These are phyloP conservation scores for Cladosporium sp. DNA, from an alignment of 2,329 filamentous ascomycete species.

Conservation along the genomic window DNA sequence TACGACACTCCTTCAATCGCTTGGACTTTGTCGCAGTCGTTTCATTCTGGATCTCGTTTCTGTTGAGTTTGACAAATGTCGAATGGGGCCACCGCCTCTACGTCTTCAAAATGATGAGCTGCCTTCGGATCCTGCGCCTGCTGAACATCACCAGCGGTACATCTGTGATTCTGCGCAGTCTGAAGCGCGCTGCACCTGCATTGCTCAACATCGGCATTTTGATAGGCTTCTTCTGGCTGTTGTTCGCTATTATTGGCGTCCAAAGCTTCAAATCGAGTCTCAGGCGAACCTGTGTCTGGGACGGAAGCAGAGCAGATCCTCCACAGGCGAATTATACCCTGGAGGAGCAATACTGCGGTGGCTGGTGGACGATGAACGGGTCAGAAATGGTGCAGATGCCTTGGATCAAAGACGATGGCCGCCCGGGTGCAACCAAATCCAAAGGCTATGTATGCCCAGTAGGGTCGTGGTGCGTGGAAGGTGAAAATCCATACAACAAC, in stretches of 20 bases:
- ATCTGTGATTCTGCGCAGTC: conserved; percentile 87
- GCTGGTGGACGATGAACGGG: conserved; percentile 64
- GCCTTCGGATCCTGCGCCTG: conserved; percentile 87
- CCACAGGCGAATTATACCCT: conserved; percentile 56
- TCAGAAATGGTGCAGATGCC: conserved; percentile 54
- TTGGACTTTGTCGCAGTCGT: conserved; percentile 92
- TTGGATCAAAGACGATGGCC: conserved; percentile 66
- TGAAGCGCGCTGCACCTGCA: conserved; percentile 92
- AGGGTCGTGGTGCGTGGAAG: conserved; percentile 80
- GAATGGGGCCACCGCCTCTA: conserved; percentile 74
- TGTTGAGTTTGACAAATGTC: conserved; percentile 68
- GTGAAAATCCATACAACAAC: conserved; percentile 74
- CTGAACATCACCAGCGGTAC: conserved; percentile 91
- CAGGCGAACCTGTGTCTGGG: conserved; percentile 50
- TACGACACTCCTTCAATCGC: conserved; percentile 93
- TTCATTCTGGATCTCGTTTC: conserved; percentile 92
- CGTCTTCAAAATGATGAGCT: conserved; percentile 95
- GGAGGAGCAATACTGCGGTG: conserved; percentile 75
- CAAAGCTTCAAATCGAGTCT: conserved; percentile 76
- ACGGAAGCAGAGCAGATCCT: conserved; percentile 44
- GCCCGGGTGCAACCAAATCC: conserved; percentile 53
- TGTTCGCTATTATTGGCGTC: conserved; percentile 95
- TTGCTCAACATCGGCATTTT: conserved; percentile 92
- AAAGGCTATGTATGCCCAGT: conserved; percentile 90
- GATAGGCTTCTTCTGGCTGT: conserved; percentile 94